Evolutionary conservation across 441 rosid genomes (phyloP).

Genomic region (Arabidopsis lyrata): DNA sequence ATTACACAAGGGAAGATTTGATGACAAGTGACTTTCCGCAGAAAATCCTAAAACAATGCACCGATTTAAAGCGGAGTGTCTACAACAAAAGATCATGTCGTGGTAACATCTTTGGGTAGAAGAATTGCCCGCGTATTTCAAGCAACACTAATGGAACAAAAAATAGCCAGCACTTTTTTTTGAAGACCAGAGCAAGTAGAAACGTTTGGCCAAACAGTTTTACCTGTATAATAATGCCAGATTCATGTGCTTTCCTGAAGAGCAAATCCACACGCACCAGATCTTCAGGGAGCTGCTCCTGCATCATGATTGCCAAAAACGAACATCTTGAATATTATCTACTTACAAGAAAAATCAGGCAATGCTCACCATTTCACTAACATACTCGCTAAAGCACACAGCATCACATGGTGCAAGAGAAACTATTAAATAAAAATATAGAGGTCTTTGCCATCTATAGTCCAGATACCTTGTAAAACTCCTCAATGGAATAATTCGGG

Average conservation of each 20-base stretch:
- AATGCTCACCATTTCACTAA: not conserved
- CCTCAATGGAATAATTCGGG: slow-evolving; percentile 85
- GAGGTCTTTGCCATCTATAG: slow-evolving; percentile 17
- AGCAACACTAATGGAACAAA: slow-evolving; percentile 1
- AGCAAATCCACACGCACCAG: slow-evolving; percentile 80
- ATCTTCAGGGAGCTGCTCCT: slow-evolving; percentile 94
- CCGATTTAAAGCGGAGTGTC: not conserved
- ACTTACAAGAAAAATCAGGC: slow-evolving; percentile 23
- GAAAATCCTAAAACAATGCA: slow-evolving; percentile 9
- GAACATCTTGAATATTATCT: slow-evolving; percentile 2
- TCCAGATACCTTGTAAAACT: slow-evolving; percentile 77
- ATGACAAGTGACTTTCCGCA: slow-evolving; percentile 18
- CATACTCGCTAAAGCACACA: slow-evolving; percentile 21
- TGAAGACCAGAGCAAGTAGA: not conserved
- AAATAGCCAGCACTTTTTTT: not conserved
- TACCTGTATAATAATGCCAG: slow-evolving; percentile 84
- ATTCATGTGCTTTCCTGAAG: slow-evolving; percentile 70
- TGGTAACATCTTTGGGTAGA: not conserved
- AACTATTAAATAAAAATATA: slow-evolving; percentile 26
- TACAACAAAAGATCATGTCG: not conserved
- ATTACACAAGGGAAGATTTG: slow-evolving; percentile 24
- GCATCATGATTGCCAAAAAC: slow-evolving; percentile 38
- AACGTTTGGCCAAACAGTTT: slow-evolving; percentile 31
- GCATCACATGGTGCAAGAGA: slow-evolving; percentile 13
- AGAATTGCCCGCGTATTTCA: slow-evolving; percentile 14